Conservation (phyloP, 2,329 filamentous ascomycete species). For the Exophiala bonariae region DNA sequence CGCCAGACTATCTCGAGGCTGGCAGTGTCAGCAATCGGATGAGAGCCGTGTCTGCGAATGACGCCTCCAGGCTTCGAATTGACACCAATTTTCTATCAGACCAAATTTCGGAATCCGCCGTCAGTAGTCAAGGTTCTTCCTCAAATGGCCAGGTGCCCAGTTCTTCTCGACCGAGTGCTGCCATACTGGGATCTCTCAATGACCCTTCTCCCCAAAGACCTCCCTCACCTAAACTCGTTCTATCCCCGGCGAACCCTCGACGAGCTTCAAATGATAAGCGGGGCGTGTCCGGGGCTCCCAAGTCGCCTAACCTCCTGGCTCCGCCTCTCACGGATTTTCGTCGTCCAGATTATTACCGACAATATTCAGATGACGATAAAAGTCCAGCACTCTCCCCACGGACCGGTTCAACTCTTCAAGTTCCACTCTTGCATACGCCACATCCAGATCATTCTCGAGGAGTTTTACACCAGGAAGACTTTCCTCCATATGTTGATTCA, state of each 20-base stretch:
- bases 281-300: conserved; percentile 21
- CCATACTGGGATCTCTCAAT: conserved; percentile 18
- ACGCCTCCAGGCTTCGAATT: conserved; percentile 49
- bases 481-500: conserved; percentile 67
- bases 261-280: conserved; percentile 31
- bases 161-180: conserved; percentile 16
- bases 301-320: conserved; percentile 21
- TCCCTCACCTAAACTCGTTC: conserved; percentile 37
- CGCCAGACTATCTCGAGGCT: conserved; percentile 15
- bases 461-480: conserved; percentile 57
- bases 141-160: neutral
- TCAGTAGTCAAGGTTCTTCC: conserved; percentile 14
- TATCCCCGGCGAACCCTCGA: conserved; percentile 40
- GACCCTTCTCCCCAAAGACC: conserved; percentile 26
- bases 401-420: conserved; percentile 14
- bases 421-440: conserved; percentile 22
- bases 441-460: conserved; percentile 24
- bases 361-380: conserved; percentile 15
- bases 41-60: conserved; percentile 62
- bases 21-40: conserved; percentile 31
- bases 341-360: conserved; percentile 39
- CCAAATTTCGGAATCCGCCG: conserved; percentile 7
- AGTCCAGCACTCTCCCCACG: conserved; percentile 17
- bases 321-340: conserved; percentile 22
- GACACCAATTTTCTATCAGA: conserved; percentile 39